phyloP scores from a whole-genome alignment of 768 basidiomycete species.

The Glaciozyma antarctica region DNA sequence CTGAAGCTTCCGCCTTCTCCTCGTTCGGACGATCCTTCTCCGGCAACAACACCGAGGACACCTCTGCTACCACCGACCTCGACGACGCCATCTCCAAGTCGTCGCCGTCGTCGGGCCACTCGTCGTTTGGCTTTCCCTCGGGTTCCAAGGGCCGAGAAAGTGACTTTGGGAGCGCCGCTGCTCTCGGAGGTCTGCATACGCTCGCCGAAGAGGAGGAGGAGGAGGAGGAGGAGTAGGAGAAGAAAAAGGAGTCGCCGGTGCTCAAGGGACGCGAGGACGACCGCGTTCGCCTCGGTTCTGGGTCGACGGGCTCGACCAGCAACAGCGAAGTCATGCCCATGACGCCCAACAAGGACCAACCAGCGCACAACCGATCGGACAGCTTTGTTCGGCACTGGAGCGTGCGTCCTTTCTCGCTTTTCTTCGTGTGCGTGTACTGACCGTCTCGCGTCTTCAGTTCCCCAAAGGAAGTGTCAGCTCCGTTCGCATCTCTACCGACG shows the following conservation, averaged over 20 bases:
- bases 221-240: slow-evolving; percentile 15
- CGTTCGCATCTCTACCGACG: slow-evolving; percentile 21
- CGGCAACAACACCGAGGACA: slow-evolving; percentile 30
- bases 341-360: slow-evolving; percentile 15
- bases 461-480: slow-evolving; percentile 25
- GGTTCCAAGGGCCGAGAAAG: slow-evolving; percentile 6
- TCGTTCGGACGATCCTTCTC: slow-evolving; percentile 24
- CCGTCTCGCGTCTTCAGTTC: slow-evolving; percentile 9
- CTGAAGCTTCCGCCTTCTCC: slow-evolving; percentile 24
- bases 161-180: background rate
- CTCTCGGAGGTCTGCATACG: slow-evolving; percentile 18
- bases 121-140: slow-evolving; percentile 11
- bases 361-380: slow-evolving; percentile 21
- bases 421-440: background rate
- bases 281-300: slow-evolving; percentile 9
- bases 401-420: slow-evolving; percentile 6
- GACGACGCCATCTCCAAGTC: slow-evolving; percentile 24
- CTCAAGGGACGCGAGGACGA: slow-evolving; percentile 2
- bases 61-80: slow-evolving; percentile 22
- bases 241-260: slow-evolving; percentile 29
- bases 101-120: slow-evolving; percentile 18
- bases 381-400: slow-evolving; percentile 31
- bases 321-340: slow-evolving; percentile 23
- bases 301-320: slow-evolving; percentile 11
- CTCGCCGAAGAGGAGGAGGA: slow-evolving; percentile 33